Conservation (phyloP, 1,139 yeast genomes). For the Sugiyamaella sp. region DNA sequence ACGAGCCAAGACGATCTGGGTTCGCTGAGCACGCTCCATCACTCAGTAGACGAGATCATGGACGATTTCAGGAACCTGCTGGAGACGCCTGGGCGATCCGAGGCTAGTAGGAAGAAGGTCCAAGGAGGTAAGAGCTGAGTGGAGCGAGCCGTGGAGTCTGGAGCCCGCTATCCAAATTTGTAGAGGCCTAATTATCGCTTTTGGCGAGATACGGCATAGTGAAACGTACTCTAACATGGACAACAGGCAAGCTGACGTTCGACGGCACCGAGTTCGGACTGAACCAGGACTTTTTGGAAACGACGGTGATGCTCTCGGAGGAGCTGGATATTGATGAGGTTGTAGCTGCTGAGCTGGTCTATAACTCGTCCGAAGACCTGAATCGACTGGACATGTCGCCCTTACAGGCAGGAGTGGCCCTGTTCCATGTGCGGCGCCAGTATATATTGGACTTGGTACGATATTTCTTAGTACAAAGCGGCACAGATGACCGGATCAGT, state of each 20-base stretch:
- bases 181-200: too few species aligned
- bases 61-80: constrained; percentile 56
- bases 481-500: background rate
- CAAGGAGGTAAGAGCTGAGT: constrained; percentile 47
- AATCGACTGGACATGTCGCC: constrained; percentile 56
- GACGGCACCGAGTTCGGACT: constrained; percentile 53
- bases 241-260: constrained; percentile 49
- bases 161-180: too few species aligned
- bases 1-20: constrained; percentile 28
- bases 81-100: constrained; percentile 56
- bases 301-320: constrained; percentile 57
- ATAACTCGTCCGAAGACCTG: constrained; percentile 48
- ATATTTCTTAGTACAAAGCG: constrained; percentile 49
- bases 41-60: constrained; percentile 31
- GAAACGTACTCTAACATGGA: constrained; percentile 9
- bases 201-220: background rate
- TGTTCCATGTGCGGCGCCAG: constrained; percentile 68
- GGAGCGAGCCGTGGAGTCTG: constrained; percentile 1
- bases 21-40: constrained; percentile 24
- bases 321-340: constrained; percentile 72
- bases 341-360: constrained; percentile 61
- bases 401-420: constrained; percentile 70
- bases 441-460: constrained; percentile 72
- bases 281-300: constrained; percentile 55
- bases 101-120: constrained; percentile 55